Base-by-base conservation (phyloP, 129 eudicot species). In the Oenanthe sinensis region DNA sequence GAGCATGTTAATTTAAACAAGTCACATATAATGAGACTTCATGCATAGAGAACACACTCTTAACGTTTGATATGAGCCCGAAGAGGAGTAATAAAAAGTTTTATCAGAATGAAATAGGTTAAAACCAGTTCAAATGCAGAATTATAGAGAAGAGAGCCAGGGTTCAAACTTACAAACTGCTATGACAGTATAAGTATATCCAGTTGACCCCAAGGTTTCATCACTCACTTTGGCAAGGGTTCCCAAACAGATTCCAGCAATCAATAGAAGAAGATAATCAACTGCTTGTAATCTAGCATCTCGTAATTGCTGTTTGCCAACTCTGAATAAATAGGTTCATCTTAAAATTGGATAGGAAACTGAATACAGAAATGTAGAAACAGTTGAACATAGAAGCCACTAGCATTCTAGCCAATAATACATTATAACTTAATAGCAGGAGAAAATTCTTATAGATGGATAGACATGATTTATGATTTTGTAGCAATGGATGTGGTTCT, bases 171-270 rank as follows among this genome's bases (percentile, higher is more conserved):
- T 92, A 92, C 99, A 92, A 80, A 90, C 92, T 77, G 94, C 96
- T 77, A 96, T 96, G 87, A 96, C 89, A 33, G 99, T 90, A 85
- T 90, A 92, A 60, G 97, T 85, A 63, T 92, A 96, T 77, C 97
- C 97, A 52, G 82, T 77, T 19, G 95, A 89, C 49, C 99, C 99
- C 82, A 92, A 89, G 72, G 89, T 87, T 79, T 88, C 91, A 74
- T 96, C 99, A 67, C 91, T 96, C 79, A 92, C 96, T 89, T 91
- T 96, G 58, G 99, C 90, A 58, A 96, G 90, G 42, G 97, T 91
- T 82, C 99, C 99, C 85, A 96, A 76, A 84, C 95, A 89, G 55
- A 91, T 87, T 79, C 99, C 99, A 47, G 99, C 97, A 77, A 96
- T 77, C 82, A 96, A 79, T 76, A 96, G 81, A 49, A 96, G 91